Evolutionary conservation across 495 filamentous ascomycete species (phyloP), one percentile per base, ranked within the genome.

Genomic region (Podospora bellae-mahoneyi): DNA sequence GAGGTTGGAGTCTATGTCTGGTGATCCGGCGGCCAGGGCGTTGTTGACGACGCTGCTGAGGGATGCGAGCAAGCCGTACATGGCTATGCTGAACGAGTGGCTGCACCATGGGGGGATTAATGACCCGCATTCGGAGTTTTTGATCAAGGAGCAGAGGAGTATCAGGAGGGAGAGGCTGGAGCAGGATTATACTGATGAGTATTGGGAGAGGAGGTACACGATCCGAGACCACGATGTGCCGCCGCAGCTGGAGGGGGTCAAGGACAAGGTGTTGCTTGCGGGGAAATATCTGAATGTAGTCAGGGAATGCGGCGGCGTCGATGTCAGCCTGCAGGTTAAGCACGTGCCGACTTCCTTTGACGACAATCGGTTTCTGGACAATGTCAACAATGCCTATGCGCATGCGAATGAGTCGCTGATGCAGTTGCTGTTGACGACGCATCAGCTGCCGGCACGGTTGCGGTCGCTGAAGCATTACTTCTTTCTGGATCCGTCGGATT

Each of bases 11-110:
- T 86, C 89, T 5, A 94, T 97, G 86, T 93, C 94, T 2, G 95
- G 95, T 20, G 95, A 99, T 76, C 95, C 95, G 1, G 90, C 91
- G 4, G 93, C 95, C 6, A 87, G 90, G 65, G 84, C 87, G 16
- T 76, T 98, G 13, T 84, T 99, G 3, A 93, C 92, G 30, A 89
- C 86, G 3, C 80, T 99, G 30, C 78, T 99, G 58, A 84, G 91
- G 54, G 95, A 98, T 77, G 91, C 94, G 1, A 97, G 93, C 69
- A 84, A 92, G 34, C 95, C 95, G 0, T 99, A 99, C 71, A 97
- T 98, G 95, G 85, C 84, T 26, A 99, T 99, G 95, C 80, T 99
- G 66, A 99, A 99, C 73, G 95, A 98, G 75, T 99, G 95, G 96
- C 78, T 99, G 26, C 95, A 99, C 74, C 94, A 96, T 74, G 95